Evolutionary conservation across 306 rosid genomes (phyloP).

Genomic region (Castanopsis chinensis): DNA sequence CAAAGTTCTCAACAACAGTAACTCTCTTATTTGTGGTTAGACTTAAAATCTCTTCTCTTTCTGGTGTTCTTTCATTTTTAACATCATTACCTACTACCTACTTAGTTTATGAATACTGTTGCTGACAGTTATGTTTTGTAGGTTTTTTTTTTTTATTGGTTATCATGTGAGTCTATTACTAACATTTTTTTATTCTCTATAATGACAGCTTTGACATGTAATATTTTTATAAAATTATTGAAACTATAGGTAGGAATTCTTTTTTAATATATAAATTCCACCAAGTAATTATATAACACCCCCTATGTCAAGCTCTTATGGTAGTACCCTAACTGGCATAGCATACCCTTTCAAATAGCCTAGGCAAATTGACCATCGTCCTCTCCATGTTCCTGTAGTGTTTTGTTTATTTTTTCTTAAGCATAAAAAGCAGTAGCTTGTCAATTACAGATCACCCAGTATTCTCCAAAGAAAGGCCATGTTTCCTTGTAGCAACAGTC

Average conservation of each 20-base stretch:
- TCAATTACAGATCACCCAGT: neutral
- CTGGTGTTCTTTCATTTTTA: neutral
- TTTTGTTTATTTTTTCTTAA: neutral
- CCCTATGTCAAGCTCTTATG: neutral
- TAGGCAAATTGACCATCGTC: neutral
- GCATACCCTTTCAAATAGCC: neutral
- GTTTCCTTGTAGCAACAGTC: constrained; percentile 26
- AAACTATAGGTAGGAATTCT: too few relatives aligned
- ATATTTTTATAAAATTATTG: too few relatives aligned
- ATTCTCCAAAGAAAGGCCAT: constrained; percentile 1
- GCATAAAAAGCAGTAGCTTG: neutral
- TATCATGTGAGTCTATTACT: too few relatives aligned
- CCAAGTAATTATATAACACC: neutral
- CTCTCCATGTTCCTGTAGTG: neutral
- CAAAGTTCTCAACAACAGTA: neutral
- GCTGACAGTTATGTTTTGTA: too few relatives aligned
- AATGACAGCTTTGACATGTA: too few relatives aligned
- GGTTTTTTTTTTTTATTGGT: too few relatives aligned
- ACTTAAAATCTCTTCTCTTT: too few relatives aligned
- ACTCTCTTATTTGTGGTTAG: too few relatives aligned
- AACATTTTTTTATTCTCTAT: too few relatives aligned
- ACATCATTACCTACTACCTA: neutral
- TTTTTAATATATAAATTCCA: neutral
- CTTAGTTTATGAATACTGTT: neutral
- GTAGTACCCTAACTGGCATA: neutral